Conservation (phyloP, 768 basidiomycete genomes). For the Termitomyces sp. region DNA sequence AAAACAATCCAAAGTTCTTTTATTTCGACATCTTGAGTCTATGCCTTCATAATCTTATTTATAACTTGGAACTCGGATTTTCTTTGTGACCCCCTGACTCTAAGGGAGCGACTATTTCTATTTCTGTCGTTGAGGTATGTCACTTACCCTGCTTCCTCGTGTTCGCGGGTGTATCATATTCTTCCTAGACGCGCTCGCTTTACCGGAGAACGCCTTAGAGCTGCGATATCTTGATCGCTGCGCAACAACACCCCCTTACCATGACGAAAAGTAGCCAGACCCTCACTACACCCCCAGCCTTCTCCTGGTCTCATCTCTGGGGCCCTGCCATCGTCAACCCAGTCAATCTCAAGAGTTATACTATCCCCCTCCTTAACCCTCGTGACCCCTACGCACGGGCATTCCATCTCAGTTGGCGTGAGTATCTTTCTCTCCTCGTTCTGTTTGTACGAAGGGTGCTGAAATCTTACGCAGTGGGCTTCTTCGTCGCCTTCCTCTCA, state of each 20-base stretch:
- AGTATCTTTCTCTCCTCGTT: conserved; percentile 5
- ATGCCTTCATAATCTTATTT: not conserved
- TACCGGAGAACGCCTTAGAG: not conserved
- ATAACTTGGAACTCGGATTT: not conserved
- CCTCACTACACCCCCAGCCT: conserved; percentile 21
- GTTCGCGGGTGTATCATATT: not conserved
- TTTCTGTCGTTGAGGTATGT: not conserved
- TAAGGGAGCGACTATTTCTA: not conserved
- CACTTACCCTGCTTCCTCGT: not conserved
- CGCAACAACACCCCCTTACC: not conserved
- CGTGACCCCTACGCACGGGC: conserved; percentile 44
- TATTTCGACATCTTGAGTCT: not conserved
- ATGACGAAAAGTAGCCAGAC: not conserved
- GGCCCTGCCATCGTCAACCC: conserved; percentile 42
- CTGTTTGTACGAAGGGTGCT: not conserved
- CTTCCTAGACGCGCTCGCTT: too few relatives aligned
- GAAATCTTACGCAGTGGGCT: conserved; percentile 35
- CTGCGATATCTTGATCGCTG: not conserved
- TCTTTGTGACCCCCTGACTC: not conserved
- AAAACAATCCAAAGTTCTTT: not conserved
- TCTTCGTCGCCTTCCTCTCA: conserved; percentile 48
- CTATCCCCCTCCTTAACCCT: conserved; percentile 50
- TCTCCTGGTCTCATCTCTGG: conserved; percentile 34
- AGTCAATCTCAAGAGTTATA: conserved; percentile 49
- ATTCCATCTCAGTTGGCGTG: conserved; percentile 45